These are phyloP conservation scores for Acanthamoeba healyi DNA, from an alignment of 208 protist species.

Conservation along the genomic window DNA sequence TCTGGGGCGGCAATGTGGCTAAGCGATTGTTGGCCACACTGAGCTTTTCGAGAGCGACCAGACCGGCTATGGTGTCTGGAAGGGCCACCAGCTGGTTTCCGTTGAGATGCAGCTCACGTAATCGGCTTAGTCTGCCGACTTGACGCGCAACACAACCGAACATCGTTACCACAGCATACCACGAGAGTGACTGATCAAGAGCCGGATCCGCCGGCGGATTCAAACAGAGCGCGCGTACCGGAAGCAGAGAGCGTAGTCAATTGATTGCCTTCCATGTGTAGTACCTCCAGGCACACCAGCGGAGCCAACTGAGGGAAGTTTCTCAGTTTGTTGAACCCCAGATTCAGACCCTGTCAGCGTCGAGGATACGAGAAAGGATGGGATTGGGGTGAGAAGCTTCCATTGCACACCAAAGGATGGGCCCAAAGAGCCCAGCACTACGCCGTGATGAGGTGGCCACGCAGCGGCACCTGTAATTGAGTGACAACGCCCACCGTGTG, in stretches of 20 bases:
- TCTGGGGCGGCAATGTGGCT: slow-evolving; percentile 54
- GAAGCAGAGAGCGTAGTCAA: slow-evolving; percentile 59
- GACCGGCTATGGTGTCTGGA: slow-evolving; percentile 63
- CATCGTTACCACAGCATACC: not conserved
- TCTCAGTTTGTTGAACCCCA: slow-evolving; percentile 75
- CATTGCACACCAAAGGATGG: no score
- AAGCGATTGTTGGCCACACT: slow-evolving; percentile 72
- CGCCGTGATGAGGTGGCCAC: no score
- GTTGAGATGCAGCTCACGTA: slow-evolving; percentile 72
- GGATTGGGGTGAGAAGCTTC: not conserved
- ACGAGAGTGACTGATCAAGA: not conserved
- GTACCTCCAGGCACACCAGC: slow-evolving; percentile 66
- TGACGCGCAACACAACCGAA: not conserved
- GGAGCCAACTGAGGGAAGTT: slow-evolving; percentile 50
- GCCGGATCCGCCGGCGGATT: not conserved
- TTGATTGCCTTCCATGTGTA: slow-evolving; percentile 76
- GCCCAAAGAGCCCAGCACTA: no score
- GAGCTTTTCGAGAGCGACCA: slow-evolving; percentile 65
- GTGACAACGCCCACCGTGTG: not conserved
- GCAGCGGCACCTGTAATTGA: not conserved
- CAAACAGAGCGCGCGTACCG: not conserved
- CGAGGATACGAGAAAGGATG: not conserved
- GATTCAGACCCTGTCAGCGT: not conserved
- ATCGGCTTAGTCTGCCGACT: not conserved
- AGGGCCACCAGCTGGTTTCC: slow-evolving; percentile 73